Evolutionary conservation across 768 basidiomycete genomes (phyloP).

Genomic region (Macrolepiota dolichaula): DNA sequence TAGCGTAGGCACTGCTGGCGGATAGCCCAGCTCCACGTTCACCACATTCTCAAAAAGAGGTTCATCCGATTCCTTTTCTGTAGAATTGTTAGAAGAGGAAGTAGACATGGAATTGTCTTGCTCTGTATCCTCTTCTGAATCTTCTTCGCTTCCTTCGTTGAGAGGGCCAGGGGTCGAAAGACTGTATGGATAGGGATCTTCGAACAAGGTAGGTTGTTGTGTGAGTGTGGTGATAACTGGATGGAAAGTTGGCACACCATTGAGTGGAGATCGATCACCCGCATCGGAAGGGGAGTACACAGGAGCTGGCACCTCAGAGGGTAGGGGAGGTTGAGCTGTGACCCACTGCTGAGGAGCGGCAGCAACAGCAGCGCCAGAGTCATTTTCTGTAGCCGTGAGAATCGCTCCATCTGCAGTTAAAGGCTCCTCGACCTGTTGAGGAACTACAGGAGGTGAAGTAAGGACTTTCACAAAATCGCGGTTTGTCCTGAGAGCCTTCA

Average conservation of each 20-base stretch:
- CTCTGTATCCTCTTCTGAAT: slow-evolving; percentile 24
- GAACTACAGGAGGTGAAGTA: not conserved
- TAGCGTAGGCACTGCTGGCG: not conserved
- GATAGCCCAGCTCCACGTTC: slow-evolving; percentile 21
- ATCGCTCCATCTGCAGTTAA: not conserved
- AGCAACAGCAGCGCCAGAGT: not conserved
- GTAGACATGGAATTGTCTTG: slow-evolving; percentile 29
- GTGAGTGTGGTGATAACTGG: slow-evolving; percentile 9
- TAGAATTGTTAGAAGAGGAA: slow-evolving; percentile 22
- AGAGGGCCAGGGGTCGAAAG: slow-evolving; percentile 38
- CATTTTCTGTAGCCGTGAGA: not conserved
- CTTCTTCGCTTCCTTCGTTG: slow-evolving; percentile 13
- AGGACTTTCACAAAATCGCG: not conserved
- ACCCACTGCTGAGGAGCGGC: not conserved
- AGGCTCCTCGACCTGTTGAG: not conserved
- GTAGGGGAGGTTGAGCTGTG: not conserved
- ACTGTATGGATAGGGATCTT: slow-evolving; percentile 46
- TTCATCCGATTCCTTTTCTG: slow-evolving; percentile 20
- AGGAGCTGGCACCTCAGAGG: not conserved
- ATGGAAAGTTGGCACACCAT: not conserved
- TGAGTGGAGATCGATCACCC: not conserved
- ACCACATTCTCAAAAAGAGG: slow-evolving; percentile 7
- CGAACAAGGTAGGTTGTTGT: slow-evolving; percentile 25
- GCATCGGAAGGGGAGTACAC: not conserved
- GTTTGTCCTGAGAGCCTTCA: slow-evolving; percentile 19